These are phyloP conservation scores for Zalerion maritima DNA, from an alignment of 495 filamentous ascomycete species.

Conservation along the genomic window DNA sequence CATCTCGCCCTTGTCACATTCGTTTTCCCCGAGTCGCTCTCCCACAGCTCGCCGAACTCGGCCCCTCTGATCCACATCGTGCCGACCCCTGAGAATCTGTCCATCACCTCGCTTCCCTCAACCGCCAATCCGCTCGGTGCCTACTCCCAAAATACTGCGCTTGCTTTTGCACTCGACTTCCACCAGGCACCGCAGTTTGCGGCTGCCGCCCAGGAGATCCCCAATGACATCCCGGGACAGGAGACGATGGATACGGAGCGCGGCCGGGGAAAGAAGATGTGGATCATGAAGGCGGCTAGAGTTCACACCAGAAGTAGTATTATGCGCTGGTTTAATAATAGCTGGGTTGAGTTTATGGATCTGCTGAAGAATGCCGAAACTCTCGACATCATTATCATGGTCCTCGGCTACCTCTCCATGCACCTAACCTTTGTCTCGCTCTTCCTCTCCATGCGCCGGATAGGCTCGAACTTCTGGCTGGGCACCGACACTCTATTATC, in stretches of 20 bases:
- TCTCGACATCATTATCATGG: conserved; percentile 95
- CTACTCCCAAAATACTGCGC: conserved; percentile 68
- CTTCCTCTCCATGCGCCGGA: conserved; percentile 88
- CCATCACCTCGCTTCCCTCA: conserved; percentile 59
- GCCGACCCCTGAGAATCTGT: conserved; percentile 57
- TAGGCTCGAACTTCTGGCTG: conserved; percentile 97
- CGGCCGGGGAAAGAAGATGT: conserved; percentile 47
- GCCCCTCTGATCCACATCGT: conserved; percentile 50
- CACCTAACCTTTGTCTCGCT: conserved; percentile 95
- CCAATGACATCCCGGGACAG: conserved; percentile 40
- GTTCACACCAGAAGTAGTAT: conserved; percentile 46
- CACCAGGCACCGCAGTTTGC: conserved; percentile 62
- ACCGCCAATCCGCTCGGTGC: conserved; percentile 67
- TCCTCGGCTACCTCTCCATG: conserved; percentile 93
- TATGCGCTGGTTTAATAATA: conserved; percentile 47
- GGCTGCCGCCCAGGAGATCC: conserved; percentile 65
- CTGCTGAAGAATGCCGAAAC: conserved; percentile 92
- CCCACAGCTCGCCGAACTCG: conserved; percentile 44
- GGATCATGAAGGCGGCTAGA: conserved; percentile 85
- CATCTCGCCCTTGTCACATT: conserved; percentile 77
- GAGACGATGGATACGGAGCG: conserved; percentile 38
- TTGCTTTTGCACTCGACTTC: conserved; percentile 70
- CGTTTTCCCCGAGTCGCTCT: conserved; percentile 69
- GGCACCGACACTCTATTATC: conserved; percentile 78
- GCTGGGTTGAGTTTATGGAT: conserved; percentile 78